A percentile compares a stretch with the other conserved stretches of the same genome.
Conservation (phyloP, 1,284 basidiomycete genomes). For the Trametes sp. region DNA sequence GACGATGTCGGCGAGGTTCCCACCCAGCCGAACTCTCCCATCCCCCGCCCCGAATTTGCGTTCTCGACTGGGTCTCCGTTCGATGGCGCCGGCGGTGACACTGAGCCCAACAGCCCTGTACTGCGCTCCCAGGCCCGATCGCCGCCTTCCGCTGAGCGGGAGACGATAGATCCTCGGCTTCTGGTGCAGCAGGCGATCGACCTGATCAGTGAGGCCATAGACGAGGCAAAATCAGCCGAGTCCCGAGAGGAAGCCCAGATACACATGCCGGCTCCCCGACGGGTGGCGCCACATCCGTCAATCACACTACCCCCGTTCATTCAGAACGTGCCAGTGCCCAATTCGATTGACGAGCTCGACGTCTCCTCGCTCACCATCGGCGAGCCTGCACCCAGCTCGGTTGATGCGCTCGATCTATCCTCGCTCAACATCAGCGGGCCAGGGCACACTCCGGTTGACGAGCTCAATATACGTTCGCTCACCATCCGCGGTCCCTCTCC, state of each 20-base stretch:
- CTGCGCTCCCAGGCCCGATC: neutral
- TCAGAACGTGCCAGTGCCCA: neutral
- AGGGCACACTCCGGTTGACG: neutral
- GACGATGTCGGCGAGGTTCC: neutral
- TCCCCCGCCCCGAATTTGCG: neutral
- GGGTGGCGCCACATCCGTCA: neutral
- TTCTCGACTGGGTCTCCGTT: too few species aligned
- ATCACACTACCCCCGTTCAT: neutral
- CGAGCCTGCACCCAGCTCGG: too few species aligned
- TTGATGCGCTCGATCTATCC: neutral
- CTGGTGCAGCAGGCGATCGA: neutral
- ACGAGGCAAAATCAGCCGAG: neutral
- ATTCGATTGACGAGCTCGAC: neutral
- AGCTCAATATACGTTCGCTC: neutral
- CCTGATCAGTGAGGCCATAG: neutral
- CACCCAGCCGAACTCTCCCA: neutral
- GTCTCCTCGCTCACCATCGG: neutral
- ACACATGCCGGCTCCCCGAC: neutral
- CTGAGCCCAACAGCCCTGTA: neutral
- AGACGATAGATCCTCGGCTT: neutral
- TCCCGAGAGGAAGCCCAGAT: neutral
- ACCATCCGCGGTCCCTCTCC: too few species aligned
- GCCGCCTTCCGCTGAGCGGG: neutral
- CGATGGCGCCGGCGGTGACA: neutral
- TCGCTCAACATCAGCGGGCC: neutral